These are phyloP conservation scores for Coleophoma eucalyptorum DNA, from an alignment of 2,329 filamentous ascomycete genomes.

Conservation along the genomic window DNA sequence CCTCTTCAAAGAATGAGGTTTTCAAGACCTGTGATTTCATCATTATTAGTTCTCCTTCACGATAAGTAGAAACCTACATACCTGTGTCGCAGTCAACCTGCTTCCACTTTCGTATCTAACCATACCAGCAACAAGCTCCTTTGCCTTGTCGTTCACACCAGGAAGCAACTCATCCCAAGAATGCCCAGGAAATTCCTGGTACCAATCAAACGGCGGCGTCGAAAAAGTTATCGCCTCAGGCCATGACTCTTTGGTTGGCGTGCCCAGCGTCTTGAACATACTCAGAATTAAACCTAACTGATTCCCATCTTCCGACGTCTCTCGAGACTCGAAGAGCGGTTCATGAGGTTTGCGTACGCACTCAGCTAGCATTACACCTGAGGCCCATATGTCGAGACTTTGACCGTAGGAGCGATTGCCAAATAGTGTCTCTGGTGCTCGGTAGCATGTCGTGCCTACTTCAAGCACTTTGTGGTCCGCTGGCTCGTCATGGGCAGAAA, in stretches of 20 bases:
- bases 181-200: conserved; percentile 66
- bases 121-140: conserved; percentile 62
- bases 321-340: conserved; percentile 79
- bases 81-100: conserved; percentile 65
- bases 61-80: conserved; percentile 17
- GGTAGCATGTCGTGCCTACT: conserved; percentile 88
- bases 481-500: conserved; percentile 54
- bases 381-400: conserved; percentile 83
- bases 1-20: too few species aligned
- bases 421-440: conserved; percentile 87
- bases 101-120: conserved; percentile 68
- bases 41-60: not conserved
- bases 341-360: conserved; percentile 49
- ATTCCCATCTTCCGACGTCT: conserved; percentile 73
- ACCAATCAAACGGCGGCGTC: conserved; percentile 86
- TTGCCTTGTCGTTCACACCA: conserved; percentile 50
- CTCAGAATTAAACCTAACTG: conserved; percentile 88
- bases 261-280: conserved; percentile 89
- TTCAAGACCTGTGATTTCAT: not conserved
- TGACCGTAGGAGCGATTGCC: conserved; percentile 70
- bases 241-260: conserved; percentile 77
- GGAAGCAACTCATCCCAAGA: conserved; percentile 70
- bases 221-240: conserved; percentile 68
- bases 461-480: conserved; percentile 75
- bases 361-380: conserved; percentile 82